phyloP scores from a whole-genome alignment of 2,329 filamentous ascomycete genomes.

The Harringtonia aguacate region DNA sequence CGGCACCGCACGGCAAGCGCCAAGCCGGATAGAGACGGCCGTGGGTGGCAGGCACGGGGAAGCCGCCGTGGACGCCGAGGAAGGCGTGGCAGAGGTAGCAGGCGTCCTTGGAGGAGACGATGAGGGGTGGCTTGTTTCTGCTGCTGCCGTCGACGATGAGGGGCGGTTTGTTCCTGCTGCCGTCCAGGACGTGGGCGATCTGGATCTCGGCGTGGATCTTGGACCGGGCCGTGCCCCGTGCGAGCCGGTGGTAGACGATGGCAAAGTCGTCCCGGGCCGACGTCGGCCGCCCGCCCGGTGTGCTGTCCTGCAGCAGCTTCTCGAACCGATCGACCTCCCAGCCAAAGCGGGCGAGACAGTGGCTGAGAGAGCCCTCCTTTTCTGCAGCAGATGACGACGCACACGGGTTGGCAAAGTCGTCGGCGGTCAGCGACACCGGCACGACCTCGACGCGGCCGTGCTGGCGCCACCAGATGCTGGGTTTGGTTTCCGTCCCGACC shows the following conservation, averaged over 20 bases:
- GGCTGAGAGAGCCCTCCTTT: not conserved
- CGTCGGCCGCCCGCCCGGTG: too few species aligned
- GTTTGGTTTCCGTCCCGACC: conserved; percentile 16
- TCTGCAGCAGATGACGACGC: not conserved
- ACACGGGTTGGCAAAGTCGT: not conserved
- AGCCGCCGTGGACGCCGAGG: conserved; percentile 28
- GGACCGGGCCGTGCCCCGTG: conserved; percentile 7
- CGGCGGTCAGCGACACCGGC: not conserved
- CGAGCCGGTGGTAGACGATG: not conserved
- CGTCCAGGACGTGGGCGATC: conserved; percentile 27
- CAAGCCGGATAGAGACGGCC: conserved; percentile 33
- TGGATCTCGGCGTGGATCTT: conserved; percentile 41
- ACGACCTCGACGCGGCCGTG: conserved; percentile 17
- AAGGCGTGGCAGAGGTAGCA: conserved; percentile 41
- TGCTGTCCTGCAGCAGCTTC: not conserved
- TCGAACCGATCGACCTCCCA: not conserved
- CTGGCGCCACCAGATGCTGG: conserved; percentile 17
- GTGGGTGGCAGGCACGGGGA: conserved; percentile 29
- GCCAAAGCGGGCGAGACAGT: not conserved
- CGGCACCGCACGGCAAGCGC: conserved; percentile 23
- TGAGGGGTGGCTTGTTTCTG: conserved; percentile 25
- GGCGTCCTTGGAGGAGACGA: conserved; percentile 37
- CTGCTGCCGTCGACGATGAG: conserved; percentile 8
- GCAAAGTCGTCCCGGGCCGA: conserved; percentile 4
- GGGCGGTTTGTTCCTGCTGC: conserved; percentile 15